Base-by-base conservation (phyloP, 192 early-diverging fungal genomes). In the Linderina pennispora region DNA sequence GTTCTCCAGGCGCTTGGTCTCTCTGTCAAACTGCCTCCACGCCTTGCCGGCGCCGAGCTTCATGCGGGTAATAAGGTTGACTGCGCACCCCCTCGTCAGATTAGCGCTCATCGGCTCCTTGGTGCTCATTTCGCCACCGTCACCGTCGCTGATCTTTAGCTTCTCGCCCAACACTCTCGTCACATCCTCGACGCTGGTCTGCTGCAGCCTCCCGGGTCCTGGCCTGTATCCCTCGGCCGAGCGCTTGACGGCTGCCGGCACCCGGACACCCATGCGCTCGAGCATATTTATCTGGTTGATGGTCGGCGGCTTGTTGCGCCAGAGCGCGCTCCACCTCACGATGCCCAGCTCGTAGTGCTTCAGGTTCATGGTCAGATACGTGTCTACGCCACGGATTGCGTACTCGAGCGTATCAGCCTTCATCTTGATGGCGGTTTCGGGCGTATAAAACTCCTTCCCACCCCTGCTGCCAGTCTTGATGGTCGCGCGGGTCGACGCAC, bases 341-440 rank as follows among this genome's bases (percentile, higher is more conserved):
- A 63, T 20, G 6, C 48, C 16, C 1, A 36, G 36, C 15, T 50
- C 36, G 10, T 54, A 36, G 16, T 45, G 32, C 34, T 17, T 38
- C 18, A 70, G 38, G 2, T 31, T 59, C 3, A 63, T 42, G 3
- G 42, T 21, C 4, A 84, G 43, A 65, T 76, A 77, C 0, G 79
- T 82, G 55, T 92, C 90, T 6, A 79, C 69, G 9, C 76, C 87
- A 14, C 52, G 79, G 15, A 89, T 57, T 7, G 76, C 79, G n/a
- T 52, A 62, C 23, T 40, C 54, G 24, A 87, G 59, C 16, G 59
- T 55, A 41, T 81, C 79, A 14, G 76, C 60, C 19, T 39, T 45
- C 14, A 79, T 58, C 8, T 66, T 56, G 13, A 77, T 32, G 9
- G 37, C 11, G 1, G 10, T 50, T 6, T 33, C 36, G 17, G 19